These are phyloP conservation scores for Artemisia argyi DNA, from an alignment of 129 eudicot genomes.

Conservation along the genomic window DNA sequence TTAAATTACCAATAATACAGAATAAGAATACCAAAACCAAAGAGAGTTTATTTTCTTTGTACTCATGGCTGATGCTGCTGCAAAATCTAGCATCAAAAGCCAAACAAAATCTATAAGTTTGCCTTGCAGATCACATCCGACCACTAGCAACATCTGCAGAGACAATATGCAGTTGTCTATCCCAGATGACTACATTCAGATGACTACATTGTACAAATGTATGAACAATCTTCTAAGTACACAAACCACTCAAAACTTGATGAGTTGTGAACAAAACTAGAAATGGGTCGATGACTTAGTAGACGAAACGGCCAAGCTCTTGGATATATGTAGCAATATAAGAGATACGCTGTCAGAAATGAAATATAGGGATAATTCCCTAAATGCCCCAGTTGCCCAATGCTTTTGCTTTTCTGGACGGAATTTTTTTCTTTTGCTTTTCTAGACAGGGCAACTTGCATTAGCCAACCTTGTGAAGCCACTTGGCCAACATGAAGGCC, in stretches of 20 bases:
- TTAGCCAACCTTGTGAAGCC: no score
- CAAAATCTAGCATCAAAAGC: conserved; percentile 31
- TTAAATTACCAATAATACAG: conserved; percentile 14
- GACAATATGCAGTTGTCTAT: conserved; percentile 38
- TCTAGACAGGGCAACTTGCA: no score
- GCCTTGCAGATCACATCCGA: conserved; percentile 58
- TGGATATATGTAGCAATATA: conserved; percentile 39
- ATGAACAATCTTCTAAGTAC: conserved; percentile 39
- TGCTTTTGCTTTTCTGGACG: no score
- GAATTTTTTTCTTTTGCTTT: no score
- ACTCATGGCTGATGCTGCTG: conserved; percentile 38
- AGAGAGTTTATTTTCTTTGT: conserved; percentile 6
- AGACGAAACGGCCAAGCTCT: conserved; percentile 37
- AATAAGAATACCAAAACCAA: conserved; percentile 11
- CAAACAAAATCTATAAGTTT: conserved; percentile 57
- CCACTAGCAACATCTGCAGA: conserved; percentile 25
- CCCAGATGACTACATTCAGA: conserved; percentile 47
- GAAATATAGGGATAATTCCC: no score
- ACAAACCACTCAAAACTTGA: conserved; percentile 34
- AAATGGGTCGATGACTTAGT: conserved; percentile 36
- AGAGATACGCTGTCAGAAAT: conserved; percentile 36
- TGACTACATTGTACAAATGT: conserved; percentile 47
- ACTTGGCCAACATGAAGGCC: no score
- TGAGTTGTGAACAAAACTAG: conserved; percentile 31
- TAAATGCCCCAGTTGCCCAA: no score